Evolutionary conservation across 2,329 filamentous ascomycete genomes (phyloP), one percentile per base, ranked within the genome.

Genomic region (Colletotrichum tropicale): DNA sequence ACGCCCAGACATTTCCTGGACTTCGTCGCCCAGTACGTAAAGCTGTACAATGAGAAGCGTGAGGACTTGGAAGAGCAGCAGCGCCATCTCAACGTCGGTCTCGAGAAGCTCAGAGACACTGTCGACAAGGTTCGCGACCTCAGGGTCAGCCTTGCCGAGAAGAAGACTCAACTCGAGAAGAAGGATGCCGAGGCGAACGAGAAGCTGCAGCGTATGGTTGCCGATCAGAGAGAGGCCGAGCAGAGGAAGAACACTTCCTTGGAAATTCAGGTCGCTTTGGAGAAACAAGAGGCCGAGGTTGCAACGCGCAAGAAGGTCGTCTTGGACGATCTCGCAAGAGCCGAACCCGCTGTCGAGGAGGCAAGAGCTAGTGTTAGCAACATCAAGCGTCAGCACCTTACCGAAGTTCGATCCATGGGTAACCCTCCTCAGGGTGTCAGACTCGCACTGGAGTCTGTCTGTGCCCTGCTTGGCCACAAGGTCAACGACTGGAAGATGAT

Each of bases 61-160:
- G 97, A 98, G 84, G 97, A 99, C 82, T 91, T 99, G 2, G 97
- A 99, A 85, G 97, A 99, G 83, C 97, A 99, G 84, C 97, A 99
- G 83, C 94, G 97, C 34, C 97, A 99, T 90, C 89, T 99, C 77
- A 99, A 99, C 81, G 96, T 98, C 72, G 98, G 97, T 89, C 91
- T 99, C 3, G 97, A 99, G 87, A 99, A 99, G 85, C 89, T 99
- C 32, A 92, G 95, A 79, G 97, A 98, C 85, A 99, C 97, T 3
- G 96, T 98, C 26, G 96, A 98, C 85, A 98, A 99, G 87, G 97
- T 99, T 71, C 93, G 95, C 76, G 96, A 98, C 84, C 89, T 99
- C 75, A 93, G 96, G 80, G 93, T 92, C 79, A 98, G 96, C 85
- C 90, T 99, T 74, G 96, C 96, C 2, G 93, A 98, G 85, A 99